Conservation (phyloP, 2,329 filamentous ascomycete genomes). For the Xylaria sp. region DNA sequence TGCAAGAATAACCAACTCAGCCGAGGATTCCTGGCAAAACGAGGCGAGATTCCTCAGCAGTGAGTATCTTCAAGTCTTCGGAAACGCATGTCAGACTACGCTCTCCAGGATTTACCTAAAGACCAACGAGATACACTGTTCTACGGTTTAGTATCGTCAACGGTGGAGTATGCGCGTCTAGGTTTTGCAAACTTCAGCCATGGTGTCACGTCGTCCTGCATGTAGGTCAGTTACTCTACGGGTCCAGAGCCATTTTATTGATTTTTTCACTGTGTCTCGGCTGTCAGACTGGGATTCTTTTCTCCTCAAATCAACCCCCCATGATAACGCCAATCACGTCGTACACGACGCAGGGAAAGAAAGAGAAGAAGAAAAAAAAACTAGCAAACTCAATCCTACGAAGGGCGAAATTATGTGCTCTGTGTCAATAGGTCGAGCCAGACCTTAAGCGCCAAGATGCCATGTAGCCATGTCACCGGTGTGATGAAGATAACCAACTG, state of each 20-base stretch:
- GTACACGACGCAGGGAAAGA: neutral
- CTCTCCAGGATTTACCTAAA: neutral
- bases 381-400: neutral
- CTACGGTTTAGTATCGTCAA: neutral
- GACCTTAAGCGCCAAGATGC: neutral
- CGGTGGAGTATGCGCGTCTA: conserved; percentile 13
- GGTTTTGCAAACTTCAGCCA: conserved; percentile 14
- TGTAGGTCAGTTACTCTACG: neutral
- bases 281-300: neutral
- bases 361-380: neutral
- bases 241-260: neutral
- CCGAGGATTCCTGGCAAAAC: neutral
- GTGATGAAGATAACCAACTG: conserved; percentile 14
- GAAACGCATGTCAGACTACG: neutral
- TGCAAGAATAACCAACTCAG: too few species aligned
- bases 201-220: conserved; percentile 16
- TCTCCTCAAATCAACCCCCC: neutral
- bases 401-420: neutral
- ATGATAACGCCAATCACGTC: neutral
- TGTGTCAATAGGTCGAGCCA: conserved; percentile 6
- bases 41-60: neutral
- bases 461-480: conserved; percentile 2
- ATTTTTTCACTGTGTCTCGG: neutral
- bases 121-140: neutral
- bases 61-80: neutral